Conservation (phyloP, 2,329 filamentous ascomycete genomes). For the Penicillium sp. region DNA sequence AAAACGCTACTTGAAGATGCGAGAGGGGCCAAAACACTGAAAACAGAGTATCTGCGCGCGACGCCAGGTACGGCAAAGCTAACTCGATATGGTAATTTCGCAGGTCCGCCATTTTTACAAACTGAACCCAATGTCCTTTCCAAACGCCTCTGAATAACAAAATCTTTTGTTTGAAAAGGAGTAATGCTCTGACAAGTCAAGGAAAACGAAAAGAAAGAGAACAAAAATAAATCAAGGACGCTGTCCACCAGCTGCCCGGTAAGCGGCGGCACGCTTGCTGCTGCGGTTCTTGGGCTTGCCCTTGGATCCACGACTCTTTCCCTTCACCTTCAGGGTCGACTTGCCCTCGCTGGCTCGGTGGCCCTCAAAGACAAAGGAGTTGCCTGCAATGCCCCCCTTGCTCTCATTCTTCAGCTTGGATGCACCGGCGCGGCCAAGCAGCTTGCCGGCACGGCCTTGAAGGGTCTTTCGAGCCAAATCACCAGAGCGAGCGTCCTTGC, state of each 20-base stretch:
- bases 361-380: conserved; percentile 41
- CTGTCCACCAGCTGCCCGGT: conserved; percentile 34
- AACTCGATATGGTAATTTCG: not conserved
- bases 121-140: conserved; percentile 15
- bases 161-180: conserved; percentile 1
- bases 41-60: too few relatives aligned
- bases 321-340: conserved; percentile 30
- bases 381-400: conserved; percentile 25
- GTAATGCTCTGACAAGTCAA: too few relatives aligned
- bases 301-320: conserved; percentile 36
- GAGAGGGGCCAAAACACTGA: too few relatives aligned
- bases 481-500: conserved; percentile 20
- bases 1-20: too few relatives aligned
- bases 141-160: conserved; percentile 19
- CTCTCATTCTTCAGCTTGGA: conserved; percentile 30
- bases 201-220: too few relatives aligned
- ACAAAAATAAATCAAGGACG: conserved; percentile 13
- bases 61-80: too few relatives aligned
- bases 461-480: conserved; percentile 29
- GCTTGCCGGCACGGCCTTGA: conserved; percentile 34
- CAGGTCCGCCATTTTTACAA: conserved; percentile 10
- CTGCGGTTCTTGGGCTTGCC: conserved; percentile 39
- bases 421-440: conserved; percentile 36
- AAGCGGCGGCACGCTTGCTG: conserved; percentile 39
- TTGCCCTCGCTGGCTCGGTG: conserved; percentile 36